Base-by-base conservation (phyloP, 2,329 filamentous ascomycete species). In the Septoria linicola region DNA sequence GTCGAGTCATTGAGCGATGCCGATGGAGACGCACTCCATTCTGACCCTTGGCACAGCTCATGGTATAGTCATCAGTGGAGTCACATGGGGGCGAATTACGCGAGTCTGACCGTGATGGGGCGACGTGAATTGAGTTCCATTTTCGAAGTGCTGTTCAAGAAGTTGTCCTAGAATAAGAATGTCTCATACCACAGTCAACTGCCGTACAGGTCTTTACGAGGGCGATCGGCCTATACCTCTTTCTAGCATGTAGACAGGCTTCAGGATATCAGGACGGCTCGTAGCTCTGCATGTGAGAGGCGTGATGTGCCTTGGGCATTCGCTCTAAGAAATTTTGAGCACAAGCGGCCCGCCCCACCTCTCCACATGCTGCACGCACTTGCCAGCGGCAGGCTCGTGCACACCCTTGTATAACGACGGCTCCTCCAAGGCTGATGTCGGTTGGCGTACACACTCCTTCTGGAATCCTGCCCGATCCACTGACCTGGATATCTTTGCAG, bases 391-490 rank as follows among this genome's bases (percentile, higher is more conserved):
- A 8, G 23, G 41, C 35, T 40, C 41, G 19, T 46, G 36, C 40
- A 25, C 49, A 11, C 17, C 25, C 20, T 37, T 17, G 41, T 45
- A 31, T 45, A 37, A 45, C 42, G 32, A 45, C 42, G 42, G 42
- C 32, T 36, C 19, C 32, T 36, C 10, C 7, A 25, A 34, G 41
- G 41, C 40, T 27, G 27, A 44, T 32, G 35, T 51, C 49, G 49
- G 35, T 51, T 51, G 49, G 49, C 42, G 20, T n/a, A 46, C 14
- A 37, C 31, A 39, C 49, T 44, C 19, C 21, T 51, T 51, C 42
- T 46, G 49, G 41, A 51, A 39, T 20, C 21, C 41, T 40, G 32
- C 35, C 49, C 49, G 49, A 51, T 34, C 35, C 30, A 41, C 25
- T 34, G 27, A 19, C 30, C 20, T 35, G 49, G 41, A 34, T 32